Evolutionary conservation across 2,329 filamentous ascomycete species (phyloP).

Genomic region (Bimuria novae-zelandiae): DNA sequence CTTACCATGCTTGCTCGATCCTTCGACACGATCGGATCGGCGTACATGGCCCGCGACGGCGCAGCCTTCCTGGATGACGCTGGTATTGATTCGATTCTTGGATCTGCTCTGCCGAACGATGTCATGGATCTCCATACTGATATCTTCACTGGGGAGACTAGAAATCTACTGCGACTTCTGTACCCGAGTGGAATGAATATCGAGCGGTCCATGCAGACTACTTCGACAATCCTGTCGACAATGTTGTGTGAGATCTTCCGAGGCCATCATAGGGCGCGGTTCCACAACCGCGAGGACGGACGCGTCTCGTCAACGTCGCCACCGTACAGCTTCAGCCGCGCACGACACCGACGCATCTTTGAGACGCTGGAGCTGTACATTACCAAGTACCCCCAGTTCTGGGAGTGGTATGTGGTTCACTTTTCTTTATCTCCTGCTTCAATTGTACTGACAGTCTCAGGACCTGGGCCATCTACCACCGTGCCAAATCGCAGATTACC

Average conservation of each 20-base stretch:
- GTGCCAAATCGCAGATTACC: slow-evolving; percentile 1
- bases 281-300: slow-evolving; percentile 7
- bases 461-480: slow-evolving; percentile 4
- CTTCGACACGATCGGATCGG: slow-evolving; percentile 8
- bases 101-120: slow-evolving; percentile 7
- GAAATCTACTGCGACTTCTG: slow-evolving; percentile 4
- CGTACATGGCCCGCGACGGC: slow-evolving; percentile 8
- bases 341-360: slow-evolving; percentile 5
- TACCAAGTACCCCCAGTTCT: slow-evolving; percentile 1
- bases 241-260: slow-evolving; percentile 7
- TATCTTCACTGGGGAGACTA: slow-evolving; percentile 6
- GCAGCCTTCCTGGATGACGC: slow-evolving; percentile 3
- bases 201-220: slow-evolving; percentile 4
- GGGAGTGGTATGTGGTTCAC: slow-evolving; percentile 5
- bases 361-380: slow-evolving; percentile 7
- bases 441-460: neutral
- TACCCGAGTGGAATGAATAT: neutral
- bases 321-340: slow-evolving; percentile 7
- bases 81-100: slow-evolving; percentile 8
- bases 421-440: neutral
- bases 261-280: neutral
- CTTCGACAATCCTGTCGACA: slow-evolving; percentile 1
- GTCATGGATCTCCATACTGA: slow-evolving; percentile 9
- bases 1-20: slow-evolving; percentile 5
- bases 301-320: slow-evolving; percentile 4